These are phyloP conservation scores for Camelina hispida DNA, from an alignment of 345 rosid species.

Conservation along the genomic window DNA sequence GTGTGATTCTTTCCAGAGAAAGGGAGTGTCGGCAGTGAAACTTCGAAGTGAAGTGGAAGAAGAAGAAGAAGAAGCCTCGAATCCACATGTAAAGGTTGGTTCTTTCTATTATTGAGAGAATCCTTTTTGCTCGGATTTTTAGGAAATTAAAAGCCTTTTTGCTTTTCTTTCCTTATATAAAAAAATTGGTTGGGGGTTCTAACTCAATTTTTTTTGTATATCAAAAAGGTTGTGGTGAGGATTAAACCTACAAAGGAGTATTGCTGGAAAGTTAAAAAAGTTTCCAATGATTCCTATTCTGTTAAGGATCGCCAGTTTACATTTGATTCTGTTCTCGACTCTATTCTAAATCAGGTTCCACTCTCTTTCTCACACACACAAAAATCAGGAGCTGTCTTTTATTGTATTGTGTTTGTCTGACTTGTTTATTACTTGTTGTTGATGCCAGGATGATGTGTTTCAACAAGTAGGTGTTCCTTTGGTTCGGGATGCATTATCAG, in stretches of 20 bases:
- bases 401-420: background rate
- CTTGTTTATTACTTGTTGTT: slow-evolving; percentile 36
- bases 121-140: background rate
- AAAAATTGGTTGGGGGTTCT: background rate
- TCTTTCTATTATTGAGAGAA: slow-evolving; percentile 6
- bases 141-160: slow-evolving; percentile 8
- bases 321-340: slow-evolving; percentile 84
- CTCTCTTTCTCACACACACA: background rate
- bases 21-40: slow-evolving; percentile 43
- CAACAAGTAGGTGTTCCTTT: slow-evolving; percentile 76
- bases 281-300: slow-evolving; percentile 61
- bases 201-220: background rate
- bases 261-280: slow-evolving; percentile 54
- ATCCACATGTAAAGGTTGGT: slow-evolving; percentile 77
- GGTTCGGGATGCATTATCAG: slow-evolving; percentile 79
- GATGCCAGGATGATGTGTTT: slow-evolving; percentile 73
- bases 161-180: background rate
- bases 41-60: slow-evolving; percentile 40
- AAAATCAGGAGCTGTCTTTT: background rate
- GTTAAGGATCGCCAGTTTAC: slow-evolving; percentile 67
- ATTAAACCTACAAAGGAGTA: slow-evolving; percentile 62
- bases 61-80: slow-evolving; percentile 36
- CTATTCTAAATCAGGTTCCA: slow-evolving; percentile 75
- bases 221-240: slow-evolving; percentile 84
- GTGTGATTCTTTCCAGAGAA: slow-evolving; percentile 33